Base-by-base conservation (phyloP, 495 filamentous ascomycete genomes). In the Penicillium egyptiacum region DNA sequence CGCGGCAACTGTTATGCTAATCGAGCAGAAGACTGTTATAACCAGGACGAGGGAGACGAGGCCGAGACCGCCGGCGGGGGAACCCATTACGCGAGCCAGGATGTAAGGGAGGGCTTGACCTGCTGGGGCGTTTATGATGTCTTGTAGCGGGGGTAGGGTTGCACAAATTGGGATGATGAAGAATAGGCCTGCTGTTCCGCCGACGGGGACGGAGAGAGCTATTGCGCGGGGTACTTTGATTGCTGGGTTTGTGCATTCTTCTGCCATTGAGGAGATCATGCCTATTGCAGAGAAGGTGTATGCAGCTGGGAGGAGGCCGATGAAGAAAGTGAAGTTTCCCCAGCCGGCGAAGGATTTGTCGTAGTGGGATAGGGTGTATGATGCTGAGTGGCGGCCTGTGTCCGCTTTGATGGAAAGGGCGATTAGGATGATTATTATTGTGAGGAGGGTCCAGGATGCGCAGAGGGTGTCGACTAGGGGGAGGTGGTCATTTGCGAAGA, bases 21-120 rank as follows among this genome's bases (percentile, higher is more conserved):
- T 83, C 11, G 81, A 83, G 63, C 83, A 86, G 60, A 87, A 83
- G 58, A 87, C 79, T 6, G 70, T 69, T 61, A 91, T 85, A 25
- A 86, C 79, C 2, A 91, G 78, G 39, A 90, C 73, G 4, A 79
- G 66, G 63, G 76, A 74, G 8, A 65, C 69, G 25, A 81, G 74
- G 1, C 56, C 75, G 0, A 79, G 53, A 0, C 84, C 78, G 53
- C 74, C 87, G 17, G 68, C 75, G 2, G 75, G 72, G 0, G 60
- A 65, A 31, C 77, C 79, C 75, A 78, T 80, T 8, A 80, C 75
- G 2, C 52, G 55, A 53, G 76, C 66, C 41, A 81, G 71, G 62
- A 81, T 78, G 39, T 79, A 80, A 0, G 78, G 78, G 1, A 80
- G 62, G 26, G 76, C 75, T 53, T 80, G 79, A 40, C 53, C 72